These are phyloP conservation scores for Petunia secreta DNA, from an alignment of 257 asterid species.

Conservation along the genomic window DNA sequence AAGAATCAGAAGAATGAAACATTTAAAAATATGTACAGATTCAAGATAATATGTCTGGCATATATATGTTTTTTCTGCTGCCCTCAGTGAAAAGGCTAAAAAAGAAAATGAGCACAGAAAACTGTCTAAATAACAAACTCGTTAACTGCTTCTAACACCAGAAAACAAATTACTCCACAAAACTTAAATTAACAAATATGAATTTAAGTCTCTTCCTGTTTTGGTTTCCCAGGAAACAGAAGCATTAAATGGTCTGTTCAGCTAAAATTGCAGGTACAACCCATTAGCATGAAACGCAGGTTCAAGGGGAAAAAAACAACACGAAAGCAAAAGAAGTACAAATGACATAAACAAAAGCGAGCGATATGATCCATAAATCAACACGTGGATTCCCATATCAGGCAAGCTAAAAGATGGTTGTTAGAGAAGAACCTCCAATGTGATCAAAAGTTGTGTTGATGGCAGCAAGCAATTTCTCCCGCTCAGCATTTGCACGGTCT, in stretches of 20 bases:
- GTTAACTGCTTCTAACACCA: background rate
- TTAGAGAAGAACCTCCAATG: conserved; percentile 73
- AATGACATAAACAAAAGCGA: background rate
- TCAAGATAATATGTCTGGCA: background rate
- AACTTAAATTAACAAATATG: background rate
- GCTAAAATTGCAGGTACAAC: background rate
- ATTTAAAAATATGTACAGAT: background rate
- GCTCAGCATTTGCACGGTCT: conserved; percentile 88
- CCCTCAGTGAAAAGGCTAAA: background rate
- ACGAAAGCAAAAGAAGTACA: background rate
- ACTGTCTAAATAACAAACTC: background rate
- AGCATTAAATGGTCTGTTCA: background rate
- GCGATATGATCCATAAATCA: background rate
- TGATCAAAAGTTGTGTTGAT: conserved; percentile 92
- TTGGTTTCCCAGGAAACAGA: background rate
- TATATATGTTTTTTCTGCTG: background rate
- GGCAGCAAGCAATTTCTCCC: conserved; percentile 94
- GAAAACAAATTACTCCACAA: conserved; percentile 19
- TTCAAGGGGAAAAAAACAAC: background rate
- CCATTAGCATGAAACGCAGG: conserved; percentile 6
- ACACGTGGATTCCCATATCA: conserved; percentile 2
- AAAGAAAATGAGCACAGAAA: background rate
- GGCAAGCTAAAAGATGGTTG: background rate
- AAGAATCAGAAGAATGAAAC: conserved; percentile 12
- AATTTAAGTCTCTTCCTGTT: background rate